Base-by-base conservation (phyloP, 257 asterid genomes). In the Leptodermis oblonga region DNA sequence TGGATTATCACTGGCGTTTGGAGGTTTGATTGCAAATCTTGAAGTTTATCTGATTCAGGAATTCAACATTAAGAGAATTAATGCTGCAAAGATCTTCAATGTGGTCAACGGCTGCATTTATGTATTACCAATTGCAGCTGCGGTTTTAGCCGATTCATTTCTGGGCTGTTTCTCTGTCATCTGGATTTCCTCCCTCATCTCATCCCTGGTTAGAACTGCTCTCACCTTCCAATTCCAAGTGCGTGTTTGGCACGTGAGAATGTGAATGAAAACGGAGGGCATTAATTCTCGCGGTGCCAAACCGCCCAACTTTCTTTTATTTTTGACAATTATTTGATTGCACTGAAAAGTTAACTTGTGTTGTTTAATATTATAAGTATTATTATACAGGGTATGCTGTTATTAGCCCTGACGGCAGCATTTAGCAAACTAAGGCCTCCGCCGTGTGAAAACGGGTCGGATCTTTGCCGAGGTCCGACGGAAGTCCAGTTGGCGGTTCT, bases 1-100 rank as follows among this genome's bases (percentile, higher is more conserved):
- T 12, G 87, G 94, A n/a, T 62, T 86, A 59, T 70, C 82, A 4
- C 73, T 90, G 0, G 86, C 87, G 0, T 71, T 87, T 1, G 97
- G 96, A 83, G 96, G 96, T 71, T 80, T 90, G 90, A 37, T 74
- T 18, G 41, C 81, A 14, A 91, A 91, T 68, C 76, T 91, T 37
- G 86, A 87, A 1, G 96, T 91, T 1, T 91, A 91, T 68, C 65
- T 91, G 82, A 88, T 88, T 17, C 59, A 87, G 75, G 96, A 91
- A 46, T 91, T 82, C 83, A 87, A 89, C 72, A 74, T 87, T 14
- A 82, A 83, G 80, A 87, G 88, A 62, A 87, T 88, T 39, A 82
- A 72, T 71, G 92, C 97, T n/a, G 96, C 97, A 2, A 82, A 91
- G 72, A 72, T 89, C 3, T 87, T 68, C 70, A 91, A 91, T 49